Conservation (phyloP, 805 yeast species). For the Soucietia sequanensis region DNA sequence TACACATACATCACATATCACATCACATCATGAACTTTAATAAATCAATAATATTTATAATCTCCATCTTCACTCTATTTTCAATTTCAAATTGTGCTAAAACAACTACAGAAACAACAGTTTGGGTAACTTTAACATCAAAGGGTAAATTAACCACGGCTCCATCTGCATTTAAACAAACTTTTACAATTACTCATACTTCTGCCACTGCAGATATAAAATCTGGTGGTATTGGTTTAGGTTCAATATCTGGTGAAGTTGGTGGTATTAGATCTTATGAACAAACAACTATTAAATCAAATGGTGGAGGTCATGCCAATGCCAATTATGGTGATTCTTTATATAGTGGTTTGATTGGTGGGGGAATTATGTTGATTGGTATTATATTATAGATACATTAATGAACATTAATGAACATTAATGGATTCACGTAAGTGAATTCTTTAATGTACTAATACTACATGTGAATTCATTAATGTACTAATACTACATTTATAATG, state of each 20-base stretch:
- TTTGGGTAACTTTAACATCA: slow-evolving; percentile 34
- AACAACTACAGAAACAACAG: slow-evolving; percentile 23
- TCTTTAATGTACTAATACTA: no score
- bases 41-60: no score
- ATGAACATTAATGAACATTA: slow-evolving; percentile 7
- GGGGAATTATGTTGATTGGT: slow-evolving; percentile 11
- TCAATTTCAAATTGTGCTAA: no score
- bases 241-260: slow-evolving; percentile 23
- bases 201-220: slow-evolving; percentile 15
- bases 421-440: no score
- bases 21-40: no score
- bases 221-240: slow-evolving; percentile 33
- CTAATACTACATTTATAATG: no score
- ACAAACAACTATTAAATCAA: slow-evolving; percentile 21
- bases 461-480: no score
- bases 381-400: slow-evolving; percentile 5
- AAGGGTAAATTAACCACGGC: slow-evolving; percentile 27
- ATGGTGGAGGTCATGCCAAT: slow-evolving; percentile 8
- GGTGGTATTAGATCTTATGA: slow-evolving; percentile 32
- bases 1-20: no score
- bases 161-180: slow-evolving; percentile 21
- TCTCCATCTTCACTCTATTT: no score
- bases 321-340: slow-evolving; percentile 1
- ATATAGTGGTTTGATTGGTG: slow-evolving; percentile 15
- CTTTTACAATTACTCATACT: slow-evolving; percentile 22